phyloP scores from a whole-genome alignment of 768 basidiomycete species.

The Hemileccinum rubropunctum region DNA sequence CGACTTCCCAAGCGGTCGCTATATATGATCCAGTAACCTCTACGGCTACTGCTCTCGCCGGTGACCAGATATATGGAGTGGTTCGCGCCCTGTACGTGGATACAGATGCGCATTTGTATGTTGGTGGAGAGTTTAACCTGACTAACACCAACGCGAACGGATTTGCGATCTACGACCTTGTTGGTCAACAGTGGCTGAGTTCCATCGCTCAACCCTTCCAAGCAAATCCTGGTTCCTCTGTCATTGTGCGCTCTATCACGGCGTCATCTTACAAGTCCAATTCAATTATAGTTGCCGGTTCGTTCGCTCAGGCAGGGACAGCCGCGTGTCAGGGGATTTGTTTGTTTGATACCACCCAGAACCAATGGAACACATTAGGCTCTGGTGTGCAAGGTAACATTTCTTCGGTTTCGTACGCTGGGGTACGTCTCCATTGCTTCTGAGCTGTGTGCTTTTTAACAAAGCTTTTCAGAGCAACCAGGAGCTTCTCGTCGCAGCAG shows the following conservation, averaged over 20 bases:
- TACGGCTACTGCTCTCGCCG: slow-evolving; percentile 52
- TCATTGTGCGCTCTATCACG: slow-evolving; percentile 71
- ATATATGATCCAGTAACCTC: slow-evolving; percentile 62
- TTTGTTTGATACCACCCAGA: slow-evolving; percentile 59
- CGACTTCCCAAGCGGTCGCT: slow-evolving; percentile 54
- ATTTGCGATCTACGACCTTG: slow-evolving; percentile 79
- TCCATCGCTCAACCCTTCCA: slow-evolving; percentile 59
- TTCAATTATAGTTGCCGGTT: slow-evolving; percentile 80
- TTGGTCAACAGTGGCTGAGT: slow-evolving; percentile 57
- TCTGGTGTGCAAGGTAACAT: slow-evolving; percentile 81
- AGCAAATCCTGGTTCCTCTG: slow-evolving; percentile 47
- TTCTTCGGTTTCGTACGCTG: slow-evolving; percentile 73
- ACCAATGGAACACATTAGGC: slow-evolving; percentile 81
- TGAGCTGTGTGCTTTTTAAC: slow-evolving; percentile 6
- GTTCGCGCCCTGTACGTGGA: slow-evolving; percentile 77
- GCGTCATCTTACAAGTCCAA: slow-evolving; percentile 57
- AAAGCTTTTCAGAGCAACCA: slow-evolving; percentile 49
- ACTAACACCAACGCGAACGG: slow-evolving; percentile 57
- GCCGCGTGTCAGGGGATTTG: slow-evolving; percentile 78
- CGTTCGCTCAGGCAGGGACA: slow-evolving; percentile 77
- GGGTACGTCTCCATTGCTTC: slow-evolving; percentile 46
- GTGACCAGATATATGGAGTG: slow-evolving; percentile 66
- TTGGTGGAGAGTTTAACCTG: slow-evolving; percentile 83
- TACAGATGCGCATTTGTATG: slow-evolving; percentile 57
- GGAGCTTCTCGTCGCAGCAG: slow-evolving; percentile 74